Evolutionary conservation across 371 early-diverging fungal genomes (phyloP), one percentile per base, ranked within the genome.

Genomic region (Rhizopus delemar): DNA sequence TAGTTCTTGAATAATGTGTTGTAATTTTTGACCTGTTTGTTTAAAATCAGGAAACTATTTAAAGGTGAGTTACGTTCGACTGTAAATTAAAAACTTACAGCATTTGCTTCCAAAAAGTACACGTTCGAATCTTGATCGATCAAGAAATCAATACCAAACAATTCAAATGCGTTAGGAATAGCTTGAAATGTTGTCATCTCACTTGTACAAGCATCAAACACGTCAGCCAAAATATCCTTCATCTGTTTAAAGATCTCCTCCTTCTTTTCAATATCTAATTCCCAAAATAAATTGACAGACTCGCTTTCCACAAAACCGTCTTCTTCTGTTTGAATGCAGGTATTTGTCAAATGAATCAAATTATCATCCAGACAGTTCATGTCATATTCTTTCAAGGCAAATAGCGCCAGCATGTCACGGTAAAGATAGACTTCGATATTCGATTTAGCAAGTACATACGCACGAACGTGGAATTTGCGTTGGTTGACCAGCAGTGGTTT

Each of bases 381-480:
- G 48, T 70, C 53, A 59, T 89, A 89, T 5, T 73, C 57, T 28
- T 74, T 72, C 12, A 82, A 74, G 0, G 90, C 89, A 75, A 89
- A 89, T 12, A 89, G 66, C 0, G 88, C 86, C 38, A 89, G 65
- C 86, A 89, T 88, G 41, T 88, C 85, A 15, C 69, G 77, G 59
- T 81, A 89, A 0, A 87, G 73, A 62, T 79, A 87, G 15, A 88
- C 89, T 38, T 80, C 63, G 41, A 89, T 77, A 38, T 80, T 81
- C n/a, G 82, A 80, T n/a, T 82, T 75, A 8, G 89, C 86, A 15
- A 89, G 59, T 5, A 86, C 86, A 43, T 89, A 89, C 6, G 81
- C 82, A n/a, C 90, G 83, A 6, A 89, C 76, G 59, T 89, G 90
- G 71, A 89, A 89, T 63, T 89, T 89, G 65, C 87, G 82, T 16